Percentiles rank a stretch among this genome's conserved stretches.
phyloP scores from a whole-genome alignment of 768 basidiomycete genomes.

The Auriscalpium vulgare region DNA sequence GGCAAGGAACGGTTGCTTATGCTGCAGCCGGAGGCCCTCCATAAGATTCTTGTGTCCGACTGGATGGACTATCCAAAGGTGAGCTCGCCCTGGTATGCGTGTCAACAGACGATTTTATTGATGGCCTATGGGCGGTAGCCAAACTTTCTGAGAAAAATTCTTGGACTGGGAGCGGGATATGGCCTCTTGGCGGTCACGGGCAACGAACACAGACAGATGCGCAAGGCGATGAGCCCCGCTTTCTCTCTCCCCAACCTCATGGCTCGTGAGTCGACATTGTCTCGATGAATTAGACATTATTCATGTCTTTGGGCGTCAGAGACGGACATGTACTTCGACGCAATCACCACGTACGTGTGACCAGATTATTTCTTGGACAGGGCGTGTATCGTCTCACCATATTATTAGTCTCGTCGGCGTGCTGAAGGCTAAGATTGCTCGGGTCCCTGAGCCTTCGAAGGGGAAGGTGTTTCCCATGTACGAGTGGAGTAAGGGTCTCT shows the following conservation, averaged over 20 bases:
- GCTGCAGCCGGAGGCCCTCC: slow-evolving; percentile 36
- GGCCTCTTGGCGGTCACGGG: slow-evolving; percentile 12
- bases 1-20: slow-evolving; percentile 40
- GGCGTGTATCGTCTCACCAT: neutral
- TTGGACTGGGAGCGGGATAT: slow-evolving; percentile 30
- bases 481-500: slow-evolving; percentile 32
- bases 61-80: slow-evolving; percentile 38
- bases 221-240: slow-evolving; percentile 12
- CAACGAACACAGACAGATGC: slow-evolving; percentile 13
- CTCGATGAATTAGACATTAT: neutral
- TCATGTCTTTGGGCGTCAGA: slow-evolving; percentile 19
- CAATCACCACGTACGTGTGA: slow-evolving; percentile 33
- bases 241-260: slow-evolving; percentile 13
- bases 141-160: slow-evolving; percentile 31
- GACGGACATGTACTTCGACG: slow-evolving; percentile 39
- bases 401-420: slow-evolving; percentile 29
- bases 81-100: neutral
- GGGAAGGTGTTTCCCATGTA: slow-evolving; percentile 28
- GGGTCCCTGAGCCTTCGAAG: slow-evolving; percentile 9
- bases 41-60: slow-evolving; percentile 35
- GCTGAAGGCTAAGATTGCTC: slow-evolving; percentile 25
- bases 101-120: neutral
- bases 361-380: neutral
- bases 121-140: slow-evolving; percentile 24
- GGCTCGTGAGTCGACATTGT: slow-evolving; percentile 6